These are phyloP conservation scores for Pseudoscleropodium purum DNA, from an alignment of 225 moss, liverwort and hornwort genomes.

Conservation along the genomic window DNA sequence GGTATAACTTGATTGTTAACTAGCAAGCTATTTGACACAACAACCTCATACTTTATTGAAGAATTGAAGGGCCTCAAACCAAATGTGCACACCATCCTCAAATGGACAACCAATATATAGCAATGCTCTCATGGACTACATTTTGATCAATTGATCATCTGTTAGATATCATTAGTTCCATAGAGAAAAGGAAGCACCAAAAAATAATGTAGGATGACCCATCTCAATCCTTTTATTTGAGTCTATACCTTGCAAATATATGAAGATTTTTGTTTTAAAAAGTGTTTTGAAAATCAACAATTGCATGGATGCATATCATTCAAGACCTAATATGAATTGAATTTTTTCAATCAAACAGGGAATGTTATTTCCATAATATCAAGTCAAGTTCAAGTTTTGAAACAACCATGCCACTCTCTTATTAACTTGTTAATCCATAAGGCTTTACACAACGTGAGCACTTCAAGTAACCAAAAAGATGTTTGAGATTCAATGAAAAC, in stretches of 20 bases:
- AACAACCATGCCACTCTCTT: background rate
- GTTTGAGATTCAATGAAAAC: background rate
- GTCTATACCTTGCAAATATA: rapidly evolving
- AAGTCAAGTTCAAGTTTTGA: background rate
- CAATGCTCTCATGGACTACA: constrained; percentile 44
- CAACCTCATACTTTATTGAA: constrained; percentile 35
- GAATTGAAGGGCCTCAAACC: constrained; percentile 41
- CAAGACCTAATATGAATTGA: background rate
- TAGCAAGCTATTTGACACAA: background rate
- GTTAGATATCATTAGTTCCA: constrained; percentile 49
- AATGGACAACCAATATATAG: constrained; percentile 45
- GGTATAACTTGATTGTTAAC: background rate
- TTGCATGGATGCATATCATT: background rate
- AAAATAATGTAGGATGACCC: background rate
- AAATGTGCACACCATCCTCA: constrained; percentile 55
- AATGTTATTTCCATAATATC: background rate
- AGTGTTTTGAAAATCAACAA: background rate
- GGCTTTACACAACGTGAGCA: too few relatives aligned
- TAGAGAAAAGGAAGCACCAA: constrained; percentile 1
- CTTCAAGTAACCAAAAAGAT: background rate
- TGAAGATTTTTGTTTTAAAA: too few relatives aligned
- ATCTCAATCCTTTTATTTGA: background rate
- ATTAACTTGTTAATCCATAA: background rate
- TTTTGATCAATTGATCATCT: constrained; percentile 61
- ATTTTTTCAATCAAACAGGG: background rate